Evolutionary conservation across 352 stramenopile species (phyloP), one percentile per base, ranked within the genome.

Genomic region (Pythium rishiriense): DNA sequence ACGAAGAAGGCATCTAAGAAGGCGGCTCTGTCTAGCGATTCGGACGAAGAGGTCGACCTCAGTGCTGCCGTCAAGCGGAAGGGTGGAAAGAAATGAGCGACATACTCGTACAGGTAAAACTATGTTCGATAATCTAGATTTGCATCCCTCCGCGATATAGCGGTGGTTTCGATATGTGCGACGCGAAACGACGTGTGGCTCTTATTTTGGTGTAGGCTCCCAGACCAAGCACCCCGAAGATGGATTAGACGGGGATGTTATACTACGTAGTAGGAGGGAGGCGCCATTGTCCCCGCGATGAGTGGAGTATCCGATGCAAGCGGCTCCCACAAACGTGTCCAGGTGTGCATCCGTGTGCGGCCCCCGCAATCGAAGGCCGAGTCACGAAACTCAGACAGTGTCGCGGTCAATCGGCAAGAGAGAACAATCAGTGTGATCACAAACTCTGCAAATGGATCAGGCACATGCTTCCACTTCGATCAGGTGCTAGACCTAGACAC

Each of bases 21-120:
- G 47, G 63, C 52, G 29, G 65, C 53, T 29, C 68, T 72, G 28
- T 86, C 70, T 33, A 85, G 77, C 37, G 78, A 85, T 28, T 73
- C 74, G 42, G 79, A 79, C 19, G 72, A 84, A 14, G 73, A 83
- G 25, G 75, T 87, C 56, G 81, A 94, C 59, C 59, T 94, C 57
- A 83, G 73, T 53, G 77, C 81, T 7, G 85, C 85, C 42, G 79
- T 94, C 54, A 94, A 91, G 73, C 79, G 76, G 68, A 93, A 93
- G 62, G 45, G 31, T 7, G 46, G 24, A 24, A 68, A 58, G 41
- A 68, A 68, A 41, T 68, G 62, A 68, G 25, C 51, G 37, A 17
- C 37, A 43, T 43, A 43, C 15, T 4, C 37, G n/a, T 17, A 17
- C 25, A 63, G 41, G 28, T 55, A 48, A 14, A 63, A 45, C 39